A percentile compares a stretch with the other conserved stretches of the same genome.
These are phyloP conservation scores for Trebouxia sp. DNA, from an alignment of 139 green algal genomes.

Conservation along the genomic window DNA sequence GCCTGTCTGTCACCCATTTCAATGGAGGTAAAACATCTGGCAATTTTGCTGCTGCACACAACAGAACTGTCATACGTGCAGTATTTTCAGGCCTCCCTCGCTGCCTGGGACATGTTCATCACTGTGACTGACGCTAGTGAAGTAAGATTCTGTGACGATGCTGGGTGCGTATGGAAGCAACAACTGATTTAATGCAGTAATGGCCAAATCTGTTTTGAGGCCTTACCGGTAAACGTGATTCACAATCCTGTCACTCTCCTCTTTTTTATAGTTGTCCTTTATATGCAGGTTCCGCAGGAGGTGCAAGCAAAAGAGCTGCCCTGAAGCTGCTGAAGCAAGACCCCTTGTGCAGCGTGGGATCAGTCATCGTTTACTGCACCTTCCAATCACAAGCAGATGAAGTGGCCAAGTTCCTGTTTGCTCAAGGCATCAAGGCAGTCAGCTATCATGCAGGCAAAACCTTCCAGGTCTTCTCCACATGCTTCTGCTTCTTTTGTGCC, in stretches of 20 bases:
- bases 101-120: background rate
- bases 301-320: constrained; percentile 32
- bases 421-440: constrained; percentile 48
- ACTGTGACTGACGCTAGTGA: too few species aligned
- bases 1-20: constrained; percentile 57
- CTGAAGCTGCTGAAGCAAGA: constrained; percentile 48
- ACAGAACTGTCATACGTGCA: background rate
- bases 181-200: too few species aligned
- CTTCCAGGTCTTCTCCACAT: constrained; percentile 36
- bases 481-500: background rate
- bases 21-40: constrained; percentile 36
- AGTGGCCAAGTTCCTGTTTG: constrained; percentile 59
- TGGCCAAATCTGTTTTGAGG: background rate
- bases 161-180: too few species aligned
- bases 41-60: too few species aligned
- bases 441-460: constrained; percentile 76
- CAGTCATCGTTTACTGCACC: constrained; percentile 76
- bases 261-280: background rate
- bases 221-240: background rate
- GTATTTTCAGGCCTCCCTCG: too few species aligned
- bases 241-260: background rate
- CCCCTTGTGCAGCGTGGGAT: constrained; percentile 42
- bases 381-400: constrained; percentile 74
- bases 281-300: constrained; percentile 44
- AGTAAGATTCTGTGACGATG: too few species aligned